A percentile compares a stretch with the other conserved stretches of the same genome.
Evolutionary conservation across 192 early-diverging fungal genomes (phyloP).

Genomic region (Chytriomyces sp.): DNA sequence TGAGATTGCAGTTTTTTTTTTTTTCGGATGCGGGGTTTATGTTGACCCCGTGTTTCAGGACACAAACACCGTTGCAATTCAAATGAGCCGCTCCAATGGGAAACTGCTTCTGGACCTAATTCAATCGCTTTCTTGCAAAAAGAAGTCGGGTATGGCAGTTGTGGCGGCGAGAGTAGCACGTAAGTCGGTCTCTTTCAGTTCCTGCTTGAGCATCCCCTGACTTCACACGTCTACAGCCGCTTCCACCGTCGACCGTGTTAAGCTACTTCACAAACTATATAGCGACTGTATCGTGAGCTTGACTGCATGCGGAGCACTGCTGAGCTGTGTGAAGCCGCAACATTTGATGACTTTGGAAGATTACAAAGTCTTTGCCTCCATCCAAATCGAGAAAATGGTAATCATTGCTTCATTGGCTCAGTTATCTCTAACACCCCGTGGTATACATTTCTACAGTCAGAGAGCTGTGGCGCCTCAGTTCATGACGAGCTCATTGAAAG

Average conservation of each 20-base stretch:
- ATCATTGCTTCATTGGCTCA: neutral
- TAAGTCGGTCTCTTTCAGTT: neutral
- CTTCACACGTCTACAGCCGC: neutral
- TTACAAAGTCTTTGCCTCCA: slow-evolving; percentile 19
- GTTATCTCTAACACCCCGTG: too few species aligned
- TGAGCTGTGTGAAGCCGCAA: slow-evolving; percentile 55
- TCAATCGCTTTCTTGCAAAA: slow-evolving; percentile 51
- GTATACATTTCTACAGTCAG: slow-evolving; percentile 1
- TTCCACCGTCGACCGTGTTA: slow-evolving; percentile 32
- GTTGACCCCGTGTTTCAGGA: slow-evolving; percentile 19
- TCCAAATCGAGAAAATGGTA: slow-evolving; percentile 31
- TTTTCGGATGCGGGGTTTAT: neutral
- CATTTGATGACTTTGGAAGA: slow-evolving; percentile 53
- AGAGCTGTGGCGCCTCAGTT: slow-evolving; percentile 27
- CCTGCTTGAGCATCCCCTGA: too few species aligned
- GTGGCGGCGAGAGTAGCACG: neutral
- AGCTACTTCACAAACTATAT: slow-evolving; percentile 35
- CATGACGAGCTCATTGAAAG: slow-evolving; percentile 49
- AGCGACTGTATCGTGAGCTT: slow-evolving; percentile 43
- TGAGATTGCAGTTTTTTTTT: slow-evolving; percentile 7
- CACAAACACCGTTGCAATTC: slow-evolving; percentile 32
- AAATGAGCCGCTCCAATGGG: slow-evolving; percentile 33
- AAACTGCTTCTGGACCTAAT: slow-evolving; percentile 45
- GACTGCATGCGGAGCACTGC: slow-evolving; percentile 42
- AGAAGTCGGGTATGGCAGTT: slow-evolving; percentile 21